Evolutionary conservation across 345 rosid species (phyloP).

Genomic region (Physaria fendleri): DNA sequence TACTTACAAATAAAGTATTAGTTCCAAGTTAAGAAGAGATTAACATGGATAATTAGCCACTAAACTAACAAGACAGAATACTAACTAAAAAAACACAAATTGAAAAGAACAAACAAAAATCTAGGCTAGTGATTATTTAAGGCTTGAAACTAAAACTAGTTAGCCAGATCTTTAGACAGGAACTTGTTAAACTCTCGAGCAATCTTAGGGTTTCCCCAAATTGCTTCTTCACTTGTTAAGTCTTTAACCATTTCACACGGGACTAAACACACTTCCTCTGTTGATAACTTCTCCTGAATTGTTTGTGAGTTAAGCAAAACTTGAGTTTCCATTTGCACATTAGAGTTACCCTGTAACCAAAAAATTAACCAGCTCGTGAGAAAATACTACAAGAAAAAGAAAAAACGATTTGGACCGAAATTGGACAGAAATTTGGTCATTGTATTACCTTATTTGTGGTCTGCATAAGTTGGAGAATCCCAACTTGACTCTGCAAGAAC

Average conservation of each 20-base stretch:
- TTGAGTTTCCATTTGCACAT: slow-evolving; percentile 18
- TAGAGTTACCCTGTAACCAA: background rate
- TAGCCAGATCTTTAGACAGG: slow-evolving; percentile 11
- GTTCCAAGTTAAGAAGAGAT: slow-evolving; percentile 19
- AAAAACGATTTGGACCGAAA: no score
- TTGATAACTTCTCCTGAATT: slow-evolving; percentile 42
- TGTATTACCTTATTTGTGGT: no score
- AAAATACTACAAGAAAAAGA: no score
- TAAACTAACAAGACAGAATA: background rate
- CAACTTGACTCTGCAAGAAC: no score
- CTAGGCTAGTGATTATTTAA: background rate
- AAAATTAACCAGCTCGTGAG: background rate
- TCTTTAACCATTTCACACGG: slow-evolving; percentile 32
- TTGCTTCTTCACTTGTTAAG: slow-evolving; percentile 26
- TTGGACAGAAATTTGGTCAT: no score
- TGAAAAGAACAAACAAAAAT: slow-evolving; percentile 1
- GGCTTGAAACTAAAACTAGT: slow-evolving; percentile 5
- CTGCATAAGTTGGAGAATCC: no score
- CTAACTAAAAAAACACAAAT: background rate
- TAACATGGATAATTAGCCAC: slow-evolving; percentile 29
- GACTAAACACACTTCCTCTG: slow-evolving; percentile 42
- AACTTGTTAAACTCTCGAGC: slow-evolving; percentile 16
- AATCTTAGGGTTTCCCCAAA: slow-evolving; percentile 20
- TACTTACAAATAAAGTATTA: slow-evolving; percentile 20
- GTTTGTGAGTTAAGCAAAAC: slow-evolving; percentile 35